Conservation (phyloP, 192 early-diverging fungal species). For the Allomyces javanicus region DNA sequence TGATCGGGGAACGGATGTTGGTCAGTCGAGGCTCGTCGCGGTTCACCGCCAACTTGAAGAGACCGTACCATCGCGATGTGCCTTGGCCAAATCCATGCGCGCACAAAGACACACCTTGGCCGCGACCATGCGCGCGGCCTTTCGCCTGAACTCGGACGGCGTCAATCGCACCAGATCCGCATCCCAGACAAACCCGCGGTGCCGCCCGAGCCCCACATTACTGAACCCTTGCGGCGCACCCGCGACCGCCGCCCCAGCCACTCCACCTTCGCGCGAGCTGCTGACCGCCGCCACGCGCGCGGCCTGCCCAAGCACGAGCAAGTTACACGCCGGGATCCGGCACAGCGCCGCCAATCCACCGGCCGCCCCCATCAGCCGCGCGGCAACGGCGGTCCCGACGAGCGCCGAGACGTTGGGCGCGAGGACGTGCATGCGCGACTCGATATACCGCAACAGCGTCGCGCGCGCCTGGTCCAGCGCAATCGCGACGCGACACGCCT, state of each 20-base stretch:
- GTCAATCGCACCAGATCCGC: constrained; percentile 44
- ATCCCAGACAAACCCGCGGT: constrained; percentile 64
- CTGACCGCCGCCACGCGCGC: background rate
- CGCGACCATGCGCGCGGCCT: constrained; percentile 57
- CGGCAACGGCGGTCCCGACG: constrained; percentile 66
- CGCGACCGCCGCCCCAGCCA: background rate
- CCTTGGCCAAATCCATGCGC: constrained; percentile 60
- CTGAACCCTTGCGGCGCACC: background rate
- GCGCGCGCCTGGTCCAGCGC: constrained; percentile 39
- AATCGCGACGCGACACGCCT: constrained; percentile 2
- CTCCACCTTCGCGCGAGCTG: too few species aligned
- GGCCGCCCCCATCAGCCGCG: constrained; percentile 72
- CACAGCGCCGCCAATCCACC: constrained; percentile 70
- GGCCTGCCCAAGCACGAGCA: constrained; percentile 40
- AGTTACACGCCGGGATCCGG: constrained; percentile 80
- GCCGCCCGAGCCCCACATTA: constrained; percentile 36
- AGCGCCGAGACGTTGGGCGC: constrained; percentile 84
- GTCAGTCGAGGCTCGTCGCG: too few species aligned
- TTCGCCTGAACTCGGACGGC: constrained; percentile 54
- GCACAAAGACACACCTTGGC: constrained; percentile 46
- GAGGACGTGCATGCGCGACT: constrained; percentile 74
- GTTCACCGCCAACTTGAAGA: background rate
- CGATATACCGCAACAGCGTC: constrained; percentile 71
- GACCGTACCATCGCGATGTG: constrained; percentile 33
- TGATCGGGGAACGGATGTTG: background rate